These are phyloP conservation scores for Colletotrichum filicis DNA, from an alignment of 2,329 filamentous ascomycete genomes.

Conservation along the genomic window DNA sequence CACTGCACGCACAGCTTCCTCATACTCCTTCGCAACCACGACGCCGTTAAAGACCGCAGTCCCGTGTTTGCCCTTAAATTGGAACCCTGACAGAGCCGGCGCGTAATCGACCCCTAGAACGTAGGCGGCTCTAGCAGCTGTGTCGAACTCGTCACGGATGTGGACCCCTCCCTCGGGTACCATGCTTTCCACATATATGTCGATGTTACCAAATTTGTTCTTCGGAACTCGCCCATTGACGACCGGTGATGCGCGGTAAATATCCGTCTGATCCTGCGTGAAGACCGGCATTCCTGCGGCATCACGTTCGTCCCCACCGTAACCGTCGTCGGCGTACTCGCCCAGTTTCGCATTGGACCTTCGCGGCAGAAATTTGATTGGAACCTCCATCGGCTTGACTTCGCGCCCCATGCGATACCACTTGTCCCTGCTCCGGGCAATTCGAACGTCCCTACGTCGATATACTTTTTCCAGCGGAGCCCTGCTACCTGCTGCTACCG, in stretches of 20 bases:
- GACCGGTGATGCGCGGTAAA: constrained; percentile 82
- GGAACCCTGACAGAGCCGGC: constrained; percentile 89
- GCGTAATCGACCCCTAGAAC: constrained; percentile 86
- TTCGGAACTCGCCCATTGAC: constrained; percentile 81
- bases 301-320: constrained; percentile 55
- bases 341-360: constrained; percentile 46
- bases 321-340: constrained; percentile 50
- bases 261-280: constrained; percentile 72
- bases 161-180: constrained; percentile 84
- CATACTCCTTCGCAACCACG: constrained; percentile 78
- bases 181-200: constrained; percentile 94
- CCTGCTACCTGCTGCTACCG: constrained; percentile 75
- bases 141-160: constrained; percentile 58
- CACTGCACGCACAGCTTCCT: constrained; percentile 77
- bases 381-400: constrained; percentile 81
- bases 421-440: constrained; percentile 82
- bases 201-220: constrained; percentile 94
- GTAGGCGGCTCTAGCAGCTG: constrained; percentile 77
- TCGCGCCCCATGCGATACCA: constrained; percentile 92
- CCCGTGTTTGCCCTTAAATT: constrained; percentile 86
- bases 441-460: constrained; percentile 81
- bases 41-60: constrained; percentile 85
- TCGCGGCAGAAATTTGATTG: constrained; percentile 78
- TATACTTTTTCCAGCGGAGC: constrained; percentile 80
- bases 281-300: constrained; percentile 68